Base-by-base conservation (phyloP, 148 eudicot genomes). In the Selenicereus undatus region DNA sequence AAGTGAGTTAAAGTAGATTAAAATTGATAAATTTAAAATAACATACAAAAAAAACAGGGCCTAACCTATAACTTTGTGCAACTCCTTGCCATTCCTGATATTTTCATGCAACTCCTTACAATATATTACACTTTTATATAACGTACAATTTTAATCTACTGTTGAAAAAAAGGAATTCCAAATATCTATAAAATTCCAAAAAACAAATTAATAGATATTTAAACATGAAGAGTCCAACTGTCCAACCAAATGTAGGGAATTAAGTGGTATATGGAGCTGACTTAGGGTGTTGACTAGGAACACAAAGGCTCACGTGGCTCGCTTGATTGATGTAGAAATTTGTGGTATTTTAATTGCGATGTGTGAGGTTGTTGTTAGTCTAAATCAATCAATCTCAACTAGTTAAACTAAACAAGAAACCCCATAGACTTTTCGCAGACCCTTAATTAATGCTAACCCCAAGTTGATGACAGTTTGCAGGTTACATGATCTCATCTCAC, bases 231-330 rank as follows among this genome's bases (percentile, higher is more conserved):
- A 64, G 68, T 64, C 68, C 68, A 64, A 24, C 68, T n/a, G 73
- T 77, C 39, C 71, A 77, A 65, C 51, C 75, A 79, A 8, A 45
- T 27, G 9, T 24, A 79, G 32, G 71, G 51, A 71, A 71, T 51
- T 79, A 36, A 71, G 18, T 50, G 22, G 64, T 18, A 35, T 58
- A 22, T 72, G 56, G 43, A 71, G 51, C 11, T 65, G 74, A 81
- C 82, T 86, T 58, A 81, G 26, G 60, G 73, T 35, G 78, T 75
- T 86, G 86, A 83, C 88, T 80, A 52, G 10, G 71, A 43, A 48
- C 69, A 8, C 75, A 76, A 60, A 75, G 73, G 26, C 78, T 76
- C 88, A 83, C 88, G 84, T 86, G 86, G 86, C 60, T 80, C 80
- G 73, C 79, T 76, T 69, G 66, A 58, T 43, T 81, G 75, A 73